These are phyloP conservation scores for Pleodorina starrii DNA, from an alignment of 139 green algal genomes.

Conservation along the genomic window DNA sequence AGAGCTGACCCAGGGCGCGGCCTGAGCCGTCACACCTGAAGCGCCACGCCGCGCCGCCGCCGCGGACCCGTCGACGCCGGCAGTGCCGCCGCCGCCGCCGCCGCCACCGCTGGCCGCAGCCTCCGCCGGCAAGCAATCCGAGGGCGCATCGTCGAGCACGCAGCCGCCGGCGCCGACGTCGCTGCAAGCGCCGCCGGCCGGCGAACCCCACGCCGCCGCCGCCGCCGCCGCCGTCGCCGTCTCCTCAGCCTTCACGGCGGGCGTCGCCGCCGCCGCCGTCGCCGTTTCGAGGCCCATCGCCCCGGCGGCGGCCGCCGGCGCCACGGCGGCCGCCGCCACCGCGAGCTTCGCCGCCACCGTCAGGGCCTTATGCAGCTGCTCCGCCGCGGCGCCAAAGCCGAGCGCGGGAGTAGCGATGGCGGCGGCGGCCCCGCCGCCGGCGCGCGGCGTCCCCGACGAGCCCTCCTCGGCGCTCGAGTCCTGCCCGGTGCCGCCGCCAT, in stretches of 20 bases:
- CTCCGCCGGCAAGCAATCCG: background rate
- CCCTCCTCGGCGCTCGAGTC: background rate
- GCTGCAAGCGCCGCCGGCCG: background rate
- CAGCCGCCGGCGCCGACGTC: background rate
- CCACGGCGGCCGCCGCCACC: background rate
- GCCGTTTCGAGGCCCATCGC: background rate
- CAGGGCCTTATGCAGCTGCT: slow-evolving; percentile 6
- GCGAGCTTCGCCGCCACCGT: background rate
- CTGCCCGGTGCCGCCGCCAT: background rate
- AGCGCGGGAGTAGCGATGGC: background rate
- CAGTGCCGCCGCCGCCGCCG: background rate
- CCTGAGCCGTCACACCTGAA: background rate
- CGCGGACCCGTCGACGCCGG: background rate
- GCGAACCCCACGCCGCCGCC: background rate
- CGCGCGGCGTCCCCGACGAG: background rate
- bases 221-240: background rate
- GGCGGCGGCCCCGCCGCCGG: background rate
- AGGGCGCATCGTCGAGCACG: background rate
- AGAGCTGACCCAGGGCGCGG: background rate
- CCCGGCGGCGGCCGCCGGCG: background rate
- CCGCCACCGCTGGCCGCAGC: background rate
- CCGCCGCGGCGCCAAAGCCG: background rate
- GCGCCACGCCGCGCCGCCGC: background rate
- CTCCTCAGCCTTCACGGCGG: background rate
- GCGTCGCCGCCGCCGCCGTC: background rate